Percentiles rank a stretch among this genome's conserved stretches.
phyloP scores from a whole-genome alignment of 345 rosid genomes.

The Draba incana region DNA sequence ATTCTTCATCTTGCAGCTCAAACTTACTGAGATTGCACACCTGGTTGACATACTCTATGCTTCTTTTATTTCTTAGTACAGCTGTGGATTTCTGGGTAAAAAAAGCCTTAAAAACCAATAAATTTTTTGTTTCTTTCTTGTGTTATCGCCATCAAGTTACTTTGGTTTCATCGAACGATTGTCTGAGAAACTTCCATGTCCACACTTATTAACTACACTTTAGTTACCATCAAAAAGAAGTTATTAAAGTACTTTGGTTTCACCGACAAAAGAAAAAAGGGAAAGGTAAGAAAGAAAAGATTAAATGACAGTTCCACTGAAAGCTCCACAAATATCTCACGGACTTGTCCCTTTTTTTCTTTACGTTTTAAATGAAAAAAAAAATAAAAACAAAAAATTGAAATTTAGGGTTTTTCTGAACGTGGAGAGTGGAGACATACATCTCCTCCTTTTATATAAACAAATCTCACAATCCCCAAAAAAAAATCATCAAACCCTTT shows the following conservation, averaged over 20 bases:
- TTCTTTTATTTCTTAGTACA: conserved; percentile 93
- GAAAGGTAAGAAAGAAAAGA: no score
- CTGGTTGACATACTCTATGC: conserved; percentile 99
- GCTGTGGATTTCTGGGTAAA: conserved; percentile 97
- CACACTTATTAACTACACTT: no score
- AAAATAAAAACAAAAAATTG: background rate
- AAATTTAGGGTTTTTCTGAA: background rate
- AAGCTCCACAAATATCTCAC: no score
- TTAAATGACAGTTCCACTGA: no score
- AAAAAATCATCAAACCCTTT: conserved; percentile 31
- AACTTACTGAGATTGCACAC: conserved; percentile 91
- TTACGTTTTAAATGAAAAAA: no score
- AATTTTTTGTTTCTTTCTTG: conserved; percentile 20
- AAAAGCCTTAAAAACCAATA: conserved; percentile 34
- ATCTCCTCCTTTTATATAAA: conserved; percentile 38
- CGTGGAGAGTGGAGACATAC: no score
- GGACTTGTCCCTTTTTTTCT: no score
- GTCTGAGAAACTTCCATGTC: no score
- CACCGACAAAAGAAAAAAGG: no score
- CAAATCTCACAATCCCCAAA: conserved; percentile 27
- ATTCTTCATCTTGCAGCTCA: conserved; percentile 78
- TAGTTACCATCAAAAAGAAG: no score
- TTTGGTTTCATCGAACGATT: background rate
- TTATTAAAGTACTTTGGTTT: no score
- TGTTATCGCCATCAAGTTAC: conserved; percentile 11